Evolutionary conservation across 345 rosid species (phyloP).

Genomic region (Carallia pectinifolia): DNA sequence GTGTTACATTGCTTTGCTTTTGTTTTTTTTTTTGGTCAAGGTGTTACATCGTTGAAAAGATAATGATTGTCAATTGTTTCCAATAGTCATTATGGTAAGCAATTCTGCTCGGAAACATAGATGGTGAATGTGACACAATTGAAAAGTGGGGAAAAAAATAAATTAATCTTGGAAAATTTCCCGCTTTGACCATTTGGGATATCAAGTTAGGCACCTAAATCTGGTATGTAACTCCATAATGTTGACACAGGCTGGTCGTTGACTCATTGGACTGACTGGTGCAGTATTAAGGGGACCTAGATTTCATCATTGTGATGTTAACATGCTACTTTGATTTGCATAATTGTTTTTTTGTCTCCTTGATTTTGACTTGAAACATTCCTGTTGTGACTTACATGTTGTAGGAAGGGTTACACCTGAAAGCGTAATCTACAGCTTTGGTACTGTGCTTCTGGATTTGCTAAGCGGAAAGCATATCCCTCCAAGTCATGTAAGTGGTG

Average conservation of each 20-base stretch:
- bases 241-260: neutral
- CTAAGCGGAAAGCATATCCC: constrained; percentile 81
- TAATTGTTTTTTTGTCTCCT: neutral
- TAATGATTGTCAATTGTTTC: no score
- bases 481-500: constrained; percentile 70
- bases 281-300: neutral
- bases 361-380: neutral
- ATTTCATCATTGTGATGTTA: neutral
- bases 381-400: constrained; percentile 15
- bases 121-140: no score
- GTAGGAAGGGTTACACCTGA: constrained; percentile 77
- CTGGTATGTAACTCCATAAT: neutral
- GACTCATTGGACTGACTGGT: neutral
- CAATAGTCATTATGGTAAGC: no score
- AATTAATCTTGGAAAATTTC: no score
- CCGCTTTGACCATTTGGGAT: no score
- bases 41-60: no score
- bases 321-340: neutral
- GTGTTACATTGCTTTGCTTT: neutral
- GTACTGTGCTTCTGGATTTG: constrained; percentile 71
- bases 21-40: neutral
- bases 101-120: no score
- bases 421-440: constrained; percentile 71
- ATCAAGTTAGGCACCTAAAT: neutral
- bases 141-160: no score